These are phyloP conservation scores for Panicum virgatum DNA, from an alignment of 202 grass and related monocot genomes.

Conservation along the genomic window DNA sequence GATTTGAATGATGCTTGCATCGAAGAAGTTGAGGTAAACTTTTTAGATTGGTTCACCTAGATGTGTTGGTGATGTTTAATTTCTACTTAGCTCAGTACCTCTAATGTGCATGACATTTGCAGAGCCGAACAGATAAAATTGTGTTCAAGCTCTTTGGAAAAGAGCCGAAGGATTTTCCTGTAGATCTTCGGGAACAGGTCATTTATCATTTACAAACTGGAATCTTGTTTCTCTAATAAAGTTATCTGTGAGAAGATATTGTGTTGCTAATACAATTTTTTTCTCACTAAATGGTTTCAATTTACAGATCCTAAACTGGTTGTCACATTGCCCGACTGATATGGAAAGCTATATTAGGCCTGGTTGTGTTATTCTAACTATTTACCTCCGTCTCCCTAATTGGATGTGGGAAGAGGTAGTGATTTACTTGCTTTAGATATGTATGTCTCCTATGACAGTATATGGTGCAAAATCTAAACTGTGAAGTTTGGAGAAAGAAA, in stretches of 20 bases:
- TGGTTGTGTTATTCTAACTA: slow-evolving; percentile 85
- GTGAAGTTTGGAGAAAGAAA: not conserved
- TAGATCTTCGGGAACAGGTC: slow-evolving; percentile 77
- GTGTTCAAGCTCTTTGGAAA: slow-evolving; percentile 95
- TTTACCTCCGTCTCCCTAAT: slow-evolving; percentile 76
- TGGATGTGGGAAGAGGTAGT: slow-evolving; percentile 83
- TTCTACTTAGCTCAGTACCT: not conserved
- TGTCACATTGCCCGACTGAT: slow-evolving; percentile 80
- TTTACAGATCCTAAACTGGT: slow-evolving; percentile 76
- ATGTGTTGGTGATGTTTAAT: slow-evolving; percentile 5
- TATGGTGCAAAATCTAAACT: slow-evolving; percentile 11
- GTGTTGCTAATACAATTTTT: slow-evolving; percentile 10
- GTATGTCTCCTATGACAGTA: not conserved
- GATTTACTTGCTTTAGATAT: not conserved
- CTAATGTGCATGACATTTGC: slow-evolving; percentile 36
- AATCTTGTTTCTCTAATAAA: slow-evolving; percentile 34
- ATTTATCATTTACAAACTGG: slow-evolving; percentile 38
- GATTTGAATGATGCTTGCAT: slow-evolving; percentile 72
- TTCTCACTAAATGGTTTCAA: slow-evolving; percentile 22
- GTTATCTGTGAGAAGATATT: slow-evolving; percentile 13
- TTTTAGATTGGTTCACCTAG: slow-evolving; percentile 30
- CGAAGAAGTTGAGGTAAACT: slow-evolving; percentile 65
- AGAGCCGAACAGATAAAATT: slow-evolving; percentile 92
- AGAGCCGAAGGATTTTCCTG: slow-evolving; percentile 79
- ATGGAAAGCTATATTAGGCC: slow-evolving; percentile 95